Base-by-base conservation (phyloP, 2,329 filamentous ascomycete species). In the Rutstroemia sp. region DNA sequence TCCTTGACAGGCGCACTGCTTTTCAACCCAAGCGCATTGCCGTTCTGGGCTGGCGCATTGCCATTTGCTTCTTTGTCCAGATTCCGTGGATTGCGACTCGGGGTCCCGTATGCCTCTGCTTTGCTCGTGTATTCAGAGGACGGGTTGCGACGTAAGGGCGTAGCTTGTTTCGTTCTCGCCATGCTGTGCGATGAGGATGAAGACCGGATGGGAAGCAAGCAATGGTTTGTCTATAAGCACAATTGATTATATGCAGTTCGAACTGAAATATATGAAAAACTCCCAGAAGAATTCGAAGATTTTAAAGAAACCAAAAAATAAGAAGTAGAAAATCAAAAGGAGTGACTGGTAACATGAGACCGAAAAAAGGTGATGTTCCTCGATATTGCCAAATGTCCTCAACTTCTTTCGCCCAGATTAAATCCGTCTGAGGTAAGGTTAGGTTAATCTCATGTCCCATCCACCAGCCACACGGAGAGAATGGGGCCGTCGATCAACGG, bases 121-220 rank as follows among this genome's bases (percentile, higher is more conserved):
- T 77, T 79, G 66, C 78, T 77, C 50, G 83, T 80, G 68, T 83
- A 82, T 67, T 88, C 84, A 25, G 83, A 86, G 7, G 86, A 88
- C 2, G 81, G 74, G 62, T 82, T 79, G 68, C 86, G 82, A 69
- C 82, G 80, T 57, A 86, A 72, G 9, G 87, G 84, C 49, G 74
- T 75, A 40, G 79, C 74, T 72, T 88, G 85, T 72, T 91, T 90
- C 55, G 79, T 80, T 66, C 87, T 82, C 58, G 86, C 87, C 87
- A 91, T 90, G 23, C 19, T 54, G 34, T 5, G 23, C 30, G 17
- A 40, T 54, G 23, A 39, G 23, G 40, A 17, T 44, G n/a, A 5
- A 27, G 25, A 27, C 6, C 25, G 19, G 21, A 17, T 44, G 17
- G 30, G 10, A 34, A 12, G 12, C 30, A 34, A 12, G 30, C 30